Evolutionary conservation across 1,139 yeast species (phyloP).

Genomic region (Arxiozyma telluris): DNA sequence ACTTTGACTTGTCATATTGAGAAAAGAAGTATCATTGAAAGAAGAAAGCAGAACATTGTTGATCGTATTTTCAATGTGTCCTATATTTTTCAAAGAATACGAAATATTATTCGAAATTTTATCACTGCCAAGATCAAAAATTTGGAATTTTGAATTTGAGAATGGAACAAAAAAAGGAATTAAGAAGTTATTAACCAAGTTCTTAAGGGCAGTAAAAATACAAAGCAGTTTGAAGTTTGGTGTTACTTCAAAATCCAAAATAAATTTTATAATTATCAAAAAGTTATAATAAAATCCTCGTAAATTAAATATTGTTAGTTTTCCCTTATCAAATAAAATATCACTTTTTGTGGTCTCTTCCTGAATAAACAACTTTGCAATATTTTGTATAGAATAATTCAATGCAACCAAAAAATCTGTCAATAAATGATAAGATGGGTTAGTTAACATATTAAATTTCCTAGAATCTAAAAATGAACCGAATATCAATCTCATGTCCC

Average conservation of each 20-base stretch:
- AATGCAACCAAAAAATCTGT: slow-evolving; percentile 27
- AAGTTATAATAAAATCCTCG: slow-evolving; percentile 33
- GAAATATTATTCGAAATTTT: not conserved
- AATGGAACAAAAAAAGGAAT: slow-evolving; percentile 21
- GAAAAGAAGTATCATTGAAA: slow-evolving; percentile 27
- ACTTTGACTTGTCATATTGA: slow-evolving; percentile 20
- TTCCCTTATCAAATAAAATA: slow-evolving; percentile 13
- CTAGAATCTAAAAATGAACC: slow-evolving; percentile 19
- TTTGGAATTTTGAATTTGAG: slow-evolving; percentile 17
- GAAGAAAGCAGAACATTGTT: slow-evolving; percentile 26
- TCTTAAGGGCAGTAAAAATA: slow-evolving; percentile 27
- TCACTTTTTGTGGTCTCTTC: slow-evolving; percentile 11
- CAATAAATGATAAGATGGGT: slow-evolving; percentile 22
- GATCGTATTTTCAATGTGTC: slow-evolving; percentile 21
- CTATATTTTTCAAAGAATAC: slow-evolving; percentile 1
- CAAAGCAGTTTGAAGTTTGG: slow-evolving; percentile 29
- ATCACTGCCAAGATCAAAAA: slow-evolving; percentile 11
- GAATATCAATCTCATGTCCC: slow-evolving; percentile 15
- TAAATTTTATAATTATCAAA: slow-evolving; percentile 31
- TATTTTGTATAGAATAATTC: slow-evolving; percentile 28
- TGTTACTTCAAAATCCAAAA: slow-evolving; percentile 31
- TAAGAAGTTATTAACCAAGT: slow-evolving; percentile 22
- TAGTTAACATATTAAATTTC: slow-evolving; percentile 18
- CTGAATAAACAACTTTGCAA: slow-evolving; percentile 15
- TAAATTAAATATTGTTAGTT: slow-evolving; percentile 27